Percentiles rank a stretch among this genome's conserved stretches.
phyloP scores from a whole-genome alignment of 2,329 filamentous ascomycete genomes.

The Alternaria ethzedia region DNA sequence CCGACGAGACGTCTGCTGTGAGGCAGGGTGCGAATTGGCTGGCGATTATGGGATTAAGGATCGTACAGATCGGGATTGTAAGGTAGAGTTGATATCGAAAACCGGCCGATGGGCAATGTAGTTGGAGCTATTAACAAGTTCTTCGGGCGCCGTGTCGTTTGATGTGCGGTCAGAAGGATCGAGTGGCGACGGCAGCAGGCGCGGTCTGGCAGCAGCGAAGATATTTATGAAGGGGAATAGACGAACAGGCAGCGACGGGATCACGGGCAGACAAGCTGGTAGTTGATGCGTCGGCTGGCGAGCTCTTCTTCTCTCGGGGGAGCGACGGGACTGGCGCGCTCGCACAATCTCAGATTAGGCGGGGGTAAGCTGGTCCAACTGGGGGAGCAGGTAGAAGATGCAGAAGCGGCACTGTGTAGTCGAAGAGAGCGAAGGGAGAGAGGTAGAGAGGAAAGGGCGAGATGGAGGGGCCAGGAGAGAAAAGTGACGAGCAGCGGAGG shows the following conservation, averaged over 20 bases:
- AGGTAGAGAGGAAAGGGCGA: slow-evolving; percentile 60
- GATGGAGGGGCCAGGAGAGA: slow-evolving; percentile 40
- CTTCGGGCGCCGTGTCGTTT: slow-evolving; percentile 26
- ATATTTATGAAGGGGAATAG: slow-evolving; percentile 28
- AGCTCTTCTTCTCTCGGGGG: slow-evolving; percentile 35
- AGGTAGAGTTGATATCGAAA: slow-evolving; percentile 41
- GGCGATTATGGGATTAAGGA: slow-evolving; percentile 51
- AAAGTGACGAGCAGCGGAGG: slow-evolving; percentile 55
- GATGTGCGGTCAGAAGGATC: slow-evolving; percentile 21
- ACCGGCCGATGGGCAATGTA: slow-evolving; percentile 47
- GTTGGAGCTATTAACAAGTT: slow-evolving; percentile 47
- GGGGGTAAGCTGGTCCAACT: slow-evolving; percentile 40
- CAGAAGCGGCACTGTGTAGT: slow-evolving; percentile 42
- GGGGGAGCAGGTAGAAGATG: slow-evolving; percentile 46
- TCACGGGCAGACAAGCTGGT: slow-evolving; percentile 23
- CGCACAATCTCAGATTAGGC: slow-evolving; percentile 35
- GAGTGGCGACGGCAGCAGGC: slow-evolving; percentile 20
- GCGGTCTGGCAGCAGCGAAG: slow-evolving; percentile 22
- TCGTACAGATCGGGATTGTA: slow-evolving; percentile 43
- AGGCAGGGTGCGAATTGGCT: slow-evolving; percentile 28
- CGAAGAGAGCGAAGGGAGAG: slow-evolving; percentile 22
- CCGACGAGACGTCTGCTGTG: slow-evolving; percentile 28
- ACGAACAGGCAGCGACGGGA: slow-evolving; percentile 36
- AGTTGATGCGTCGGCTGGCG: slow-evolving; percentile 31
- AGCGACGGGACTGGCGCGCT: slow-evolving; percentile 49